These are phyloP conservation scores for Phytophthora megakarya DNA, from an alignment of 352 stramenopile species.

Conservation along the genomic window DNA sequence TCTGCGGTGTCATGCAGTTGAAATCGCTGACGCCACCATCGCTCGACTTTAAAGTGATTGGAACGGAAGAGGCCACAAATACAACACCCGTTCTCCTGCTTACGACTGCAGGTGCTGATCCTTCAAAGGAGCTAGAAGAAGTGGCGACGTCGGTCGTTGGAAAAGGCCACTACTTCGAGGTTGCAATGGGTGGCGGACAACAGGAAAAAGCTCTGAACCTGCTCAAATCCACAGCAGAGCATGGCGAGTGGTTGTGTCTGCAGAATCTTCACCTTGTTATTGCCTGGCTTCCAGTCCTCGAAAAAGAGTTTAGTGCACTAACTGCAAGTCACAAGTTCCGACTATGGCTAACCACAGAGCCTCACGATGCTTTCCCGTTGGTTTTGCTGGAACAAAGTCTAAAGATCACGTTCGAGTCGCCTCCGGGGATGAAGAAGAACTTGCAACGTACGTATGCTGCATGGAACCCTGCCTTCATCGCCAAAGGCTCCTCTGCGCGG, in stretches of 20 bases:
- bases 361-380: slow-evolving; percentile 90
- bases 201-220: slow-evolving; percentile 91
- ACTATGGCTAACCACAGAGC: slow-evolving; percentile 95
- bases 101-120: slow-evolving; percentile 93
- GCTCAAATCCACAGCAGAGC: slow-evolving; percentile 71
- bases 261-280: slow-evolving; percentile 97
- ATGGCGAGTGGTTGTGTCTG: slow-evolving; percentile 94
- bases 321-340: slow-evolving; percentile 87
- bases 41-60: slow-evolving; percentile 77
- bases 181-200: slow-evolving; percentile 95
- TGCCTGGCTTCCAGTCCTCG: slow-evolving; percentile 91
- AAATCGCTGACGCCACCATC: slow-evolving; percentile 87
- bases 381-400: slow-evolving; percentile 92
- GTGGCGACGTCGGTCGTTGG: slow-evolving; percentile 87
- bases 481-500: slow-evolving; percentile 38
- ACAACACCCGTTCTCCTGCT: slow-evolving; percentile 90
- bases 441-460: slow-evolving; percentile 91
- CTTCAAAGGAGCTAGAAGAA: slow-evolving; percentile 93
- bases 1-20: slow-evolving; percentile 85
- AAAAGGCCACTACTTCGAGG: slow-evolving; percentile 89
- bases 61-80: slow-evolving; percentile 69
- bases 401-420: slow-evolving; percentile 96
- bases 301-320: slow-evolving; percentile 89
- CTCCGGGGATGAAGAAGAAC: slow-evolving; percentile 96
- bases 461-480: slow-evolving; percentile 86